Conservation (phyloP, 495 filamentous ascomycete species). For the Durotheca rogersii region DNA sequence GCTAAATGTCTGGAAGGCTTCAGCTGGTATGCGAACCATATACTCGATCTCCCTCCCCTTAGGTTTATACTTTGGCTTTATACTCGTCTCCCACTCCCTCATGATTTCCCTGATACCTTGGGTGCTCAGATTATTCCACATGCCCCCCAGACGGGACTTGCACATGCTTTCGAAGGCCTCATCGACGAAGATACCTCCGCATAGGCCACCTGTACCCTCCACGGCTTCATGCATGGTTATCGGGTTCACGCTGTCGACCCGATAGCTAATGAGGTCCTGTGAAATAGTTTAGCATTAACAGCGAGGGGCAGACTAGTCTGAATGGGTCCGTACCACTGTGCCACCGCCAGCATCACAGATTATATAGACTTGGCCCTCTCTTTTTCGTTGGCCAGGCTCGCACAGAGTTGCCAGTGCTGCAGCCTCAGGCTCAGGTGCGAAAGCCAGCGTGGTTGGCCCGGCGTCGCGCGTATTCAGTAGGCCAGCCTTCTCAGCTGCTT, state of each 20-base stretch:
- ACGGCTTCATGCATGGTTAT: slow-evolving; percentile 23
- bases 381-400: slow-evolving; percentile 10
- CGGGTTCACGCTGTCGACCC: slow-evolving; percentile 5
- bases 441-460: slow-evolving; percentile 24
- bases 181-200: slow-evolving; percentile 31
- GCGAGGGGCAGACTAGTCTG: no score
- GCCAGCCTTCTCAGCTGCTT: slow-evolving; percentile 21
- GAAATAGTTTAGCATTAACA: neutral
- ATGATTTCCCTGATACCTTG: slow-evolving; percentile 22
- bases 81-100: slow-evolving; percentile 32
- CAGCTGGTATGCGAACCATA: slow-evolving; percentile 14
- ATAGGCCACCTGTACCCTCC: slow-evolving; percentile 29
- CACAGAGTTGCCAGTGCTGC: slow-evolving; percentile 25
- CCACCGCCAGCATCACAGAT: slow-evolving; percentile 35
- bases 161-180: slow-evolving; percentile 26
- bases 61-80: slow-evolving; percentile 28
- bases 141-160: slow-evolving; percentile 16
- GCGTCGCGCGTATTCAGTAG: slow-evolving; percentile 19
- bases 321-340: slow-evolving; percentile 28
- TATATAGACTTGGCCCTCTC: slow-evolving; percentile 21
- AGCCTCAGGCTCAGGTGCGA: slow-evolving; percentile 34
- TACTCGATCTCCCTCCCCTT: slow-evolving; percentile 4
- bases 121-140: slow-evolving; percentile 8
- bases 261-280: slow-evolving; percentile 32
- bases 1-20: neutral